A percentile compares a stretch with the other conserved stretches of the same genome.
These are phyloP conservation scores for Zasmidium angulare DNA, from an alignment of 2,329 filamentous ascomycete species.

Conservation along the genomic window DNA sequence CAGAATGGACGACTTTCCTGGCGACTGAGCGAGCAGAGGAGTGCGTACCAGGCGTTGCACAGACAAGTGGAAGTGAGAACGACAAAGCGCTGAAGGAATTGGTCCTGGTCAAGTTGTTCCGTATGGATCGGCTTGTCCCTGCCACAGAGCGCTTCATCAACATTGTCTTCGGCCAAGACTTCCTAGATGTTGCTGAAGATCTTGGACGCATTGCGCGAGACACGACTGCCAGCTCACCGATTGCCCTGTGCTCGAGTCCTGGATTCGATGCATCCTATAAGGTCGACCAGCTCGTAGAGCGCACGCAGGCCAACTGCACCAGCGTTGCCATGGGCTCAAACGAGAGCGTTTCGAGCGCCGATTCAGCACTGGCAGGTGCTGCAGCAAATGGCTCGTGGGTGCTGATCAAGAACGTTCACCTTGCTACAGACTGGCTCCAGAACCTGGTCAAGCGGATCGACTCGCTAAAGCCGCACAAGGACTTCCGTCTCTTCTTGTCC, in stretches of 20 bases:
- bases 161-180: constrained; percentile 76
- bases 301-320: constrained; percentile 77
- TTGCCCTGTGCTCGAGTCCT: constrained; percentile 89
- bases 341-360: constrained; percentile 85
- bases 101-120: constrained; percentile 88
- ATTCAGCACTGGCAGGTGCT: constrained; percentile 92
- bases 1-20: constrained; percentile 79
- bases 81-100: constrained; percentile 82
- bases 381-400: constrained; percentile 94
- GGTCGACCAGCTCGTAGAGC: constrained; percentile 90
- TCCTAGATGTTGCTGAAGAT: constrained; percentile 84
- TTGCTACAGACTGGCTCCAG: constrained; percentile 93
- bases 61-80: constrained; percentile 53
- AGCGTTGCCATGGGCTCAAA: constrained; percentile 99
- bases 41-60: constrained; percentile 75
- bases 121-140: constrained; percentile 92
- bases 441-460: constrained; percentile 96
- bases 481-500: constrained; percentile 93
- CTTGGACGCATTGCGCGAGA: constrained; percentile 81
- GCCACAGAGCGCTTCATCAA: constrained; percentile 87
- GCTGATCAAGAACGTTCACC: constrained; percentile 96
- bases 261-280: constrained; percentile 99
- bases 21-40: constrained; percentile 84
- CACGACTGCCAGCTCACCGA: constrained; percentile 78
- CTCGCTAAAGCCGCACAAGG: constrained; percentile 85